Evolutionary conservation across 129 eudicot genomes (phyloP).

Genomic region (Erigeron canadensis): DNA sequence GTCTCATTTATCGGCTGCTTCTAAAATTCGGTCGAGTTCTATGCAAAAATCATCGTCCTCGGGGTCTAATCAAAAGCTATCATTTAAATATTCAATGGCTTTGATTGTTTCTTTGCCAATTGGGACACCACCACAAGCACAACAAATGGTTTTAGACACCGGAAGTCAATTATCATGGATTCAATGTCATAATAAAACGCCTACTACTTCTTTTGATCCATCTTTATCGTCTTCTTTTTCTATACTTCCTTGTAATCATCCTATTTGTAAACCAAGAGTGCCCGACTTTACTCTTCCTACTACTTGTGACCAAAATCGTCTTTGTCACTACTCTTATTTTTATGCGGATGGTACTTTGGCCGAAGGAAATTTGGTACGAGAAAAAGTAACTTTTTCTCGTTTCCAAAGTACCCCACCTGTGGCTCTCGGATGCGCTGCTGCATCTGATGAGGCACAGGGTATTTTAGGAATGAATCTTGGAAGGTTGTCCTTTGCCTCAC

Average conservation of each 20-base stretch:
- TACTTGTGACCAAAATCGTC: constrained; percentile 67
- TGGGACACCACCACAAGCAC: constrained; percentile 86
- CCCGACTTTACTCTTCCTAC: constrained; percentile 88
- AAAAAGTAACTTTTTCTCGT: constrained; percentile 53
- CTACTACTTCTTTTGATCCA: constrained; percentile 69
- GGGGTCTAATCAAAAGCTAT: constrained; percentile 32
- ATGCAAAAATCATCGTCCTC: constrained; percentile 10
- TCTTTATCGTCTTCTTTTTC: constrained; percentile 78
- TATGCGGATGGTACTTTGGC: constrained; percentile 87
- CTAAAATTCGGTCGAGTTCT: constrained; percentile 13
- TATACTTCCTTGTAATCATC: constrained; percentile 74
- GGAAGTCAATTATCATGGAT: constrained; percentile 90
- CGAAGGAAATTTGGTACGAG: constrained; percentile 82
- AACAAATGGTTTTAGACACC: constrained; percentile 80
- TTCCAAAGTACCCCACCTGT: constrained; percentile 72
- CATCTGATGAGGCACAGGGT: constrained; percentile 64
- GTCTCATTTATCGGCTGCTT: constrained; percentile 40
- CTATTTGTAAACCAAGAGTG: constrained; percentile 65
- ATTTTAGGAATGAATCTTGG: constrained; percentile 87
- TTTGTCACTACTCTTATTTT: constrained; percentile 82
- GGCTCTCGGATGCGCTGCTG: constrained; percentile 67
- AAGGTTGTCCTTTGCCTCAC: constrained; percentile 66
- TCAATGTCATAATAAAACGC: constrained; percentile 67
- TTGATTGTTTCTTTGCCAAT: constrained; percentile 64
- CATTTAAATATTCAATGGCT: constrained; percentile 77